A percentile compares a stretch with the other conserved stretches of the same genome.
These are phyloP conservation scores for Termitomyces sp. DNA, from an alignment of 768 basidiomycete species.

Conservation along the genomic window DNA sequence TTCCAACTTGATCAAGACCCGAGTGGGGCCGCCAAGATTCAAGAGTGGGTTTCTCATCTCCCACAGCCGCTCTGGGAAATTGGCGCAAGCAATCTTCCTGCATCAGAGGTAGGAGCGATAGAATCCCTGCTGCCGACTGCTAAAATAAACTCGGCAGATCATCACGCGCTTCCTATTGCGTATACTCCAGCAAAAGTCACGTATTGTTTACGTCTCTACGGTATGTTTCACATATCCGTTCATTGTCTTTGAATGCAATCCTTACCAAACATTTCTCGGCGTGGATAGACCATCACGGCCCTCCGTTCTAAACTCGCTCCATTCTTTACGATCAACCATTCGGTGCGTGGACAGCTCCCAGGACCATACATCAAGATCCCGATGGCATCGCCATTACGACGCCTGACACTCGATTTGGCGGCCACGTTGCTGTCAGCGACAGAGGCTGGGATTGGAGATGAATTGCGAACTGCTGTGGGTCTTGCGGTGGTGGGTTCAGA, in stretches of 20 bases:
- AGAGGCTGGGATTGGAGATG: slow-evolving; percentile 3
- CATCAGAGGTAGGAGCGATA: slow-evolving; percentile 53
- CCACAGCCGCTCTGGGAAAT: slow-evolving; percentile 87
- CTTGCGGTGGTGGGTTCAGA: slow-evolving; percentile 33
- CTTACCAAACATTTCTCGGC: not conserved
- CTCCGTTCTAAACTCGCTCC: slow-evolving; percentile 66
- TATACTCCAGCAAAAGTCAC: slow-evolving; percentile 51
- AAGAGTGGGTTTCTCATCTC: slow-evolving; percentile 71
- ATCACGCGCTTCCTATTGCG: slow-evolving; percentile 66
- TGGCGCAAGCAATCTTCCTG: slow-evolving; percentile 48
- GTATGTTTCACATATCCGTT: slow-evolving; percentile 29
- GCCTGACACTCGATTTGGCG: slow-evolving; percentile 65
- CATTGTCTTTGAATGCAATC: slow-evolving; percentile 1
- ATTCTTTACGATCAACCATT: slow-evolving; percentile 77
- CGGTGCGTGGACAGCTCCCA: slow-evolving; percentile 63
- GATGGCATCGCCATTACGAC: slow-evolving; percentile 35
- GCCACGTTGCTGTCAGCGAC: slow-evolving; percentile 25
- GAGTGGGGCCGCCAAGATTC: slow-evolving; percentile 31
- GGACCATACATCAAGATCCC: slow-evolving; percentile 82
- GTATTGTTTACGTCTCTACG: slow-evolving; percentile 32
- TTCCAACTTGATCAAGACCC: slow-evolving; percentile 34
- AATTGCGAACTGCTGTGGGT: slow-evolving; percentile 26
- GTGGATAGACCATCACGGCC: slow-evolving; percentile 40
- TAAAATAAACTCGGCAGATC: slow-evolving; percentile 28
- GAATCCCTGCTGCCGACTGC: not conserved